Conservation (phyloP, 495 filamentous ascomycete genomes). For the Penicillium flavigenum region DNA sequence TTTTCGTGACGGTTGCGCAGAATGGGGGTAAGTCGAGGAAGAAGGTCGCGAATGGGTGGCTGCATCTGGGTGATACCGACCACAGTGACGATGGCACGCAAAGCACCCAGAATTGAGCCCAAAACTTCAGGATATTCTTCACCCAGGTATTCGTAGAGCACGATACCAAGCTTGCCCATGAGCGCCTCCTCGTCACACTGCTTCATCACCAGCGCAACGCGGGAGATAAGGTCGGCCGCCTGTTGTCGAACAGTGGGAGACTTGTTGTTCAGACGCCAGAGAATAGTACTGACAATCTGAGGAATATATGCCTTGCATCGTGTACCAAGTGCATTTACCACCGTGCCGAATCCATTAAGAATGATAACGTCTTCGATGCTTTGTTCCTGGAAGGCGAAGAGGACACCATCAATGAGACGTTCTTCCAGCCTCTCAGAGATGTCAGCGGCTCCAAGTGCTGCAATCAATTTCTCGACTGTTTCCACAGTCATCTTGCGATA, state of each 20-base stretch:
- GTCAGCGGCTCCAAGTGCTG: conserved; percentile 88
- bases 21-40: conserved; percentile 94
- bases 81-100: conserved; percentile 95
- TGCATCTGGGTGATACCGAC: conserved; percentile 99
- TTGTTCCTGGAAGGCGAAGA: conserved; percentile 97
- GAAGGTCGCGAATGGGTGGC: conserved; percentile 94
- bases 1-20: conserved; percentile 98
- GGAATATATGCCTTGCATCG: conserved; percentile 96
- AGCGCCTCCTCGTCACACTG: conserved; percentile 93
- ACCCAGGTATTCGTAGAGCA: conserved; percentile 98
- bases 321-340: conserved; percentile 90
- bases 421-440: conserved; percentile 92
- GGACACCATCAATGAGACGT: conserved; percentile 90
- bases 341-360: conserved; percentile 97
- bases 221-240: conserved; percentile 92
- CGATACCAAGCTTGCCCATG: conserved; percentile 92
- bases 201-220: conserved; percentile 98
- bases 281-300: conserved; percentile 92
- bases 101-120: conserved; percentile 91
- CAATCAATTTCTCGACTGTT: conserved; percentile 93
- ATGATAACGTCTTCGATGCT: conserved; percentile 95
- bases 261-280: conserved; percentile 98
- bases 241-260: conserved; percentile 94
- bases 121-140: conserved; percentile 99
- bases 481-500: conserved; percentile 99